Conservation (phyloP, 129 eudicot genomes). For the Flaveria linearis region DNA sequence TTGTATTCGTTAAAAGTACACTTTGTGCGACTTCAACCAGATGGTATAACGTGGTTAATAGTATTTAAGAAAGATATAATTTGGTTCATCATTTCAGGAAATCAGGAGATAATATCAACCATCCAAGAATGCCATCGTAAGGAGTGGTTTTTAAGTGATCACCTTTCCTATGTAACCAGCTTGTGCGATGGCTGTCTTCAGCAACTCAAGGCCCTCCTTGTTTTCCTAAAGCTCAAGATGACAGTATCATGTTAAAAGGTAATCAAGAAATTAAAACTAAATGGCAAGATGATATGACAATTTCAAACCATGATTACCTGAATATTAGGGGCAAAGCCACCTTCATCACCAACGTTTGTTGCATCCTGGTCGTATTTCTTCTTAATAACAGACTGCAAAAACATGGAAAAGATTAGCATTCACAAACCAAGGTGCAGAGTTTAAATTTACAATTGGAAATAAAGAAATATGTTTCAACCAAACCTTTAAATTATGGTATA, state of each 20-base stretch:
- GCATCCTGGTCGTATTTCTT: conserved; percentile 99
- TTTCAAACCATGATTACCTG: conserved; percentile 45
- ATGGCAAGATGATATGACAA: neutral
- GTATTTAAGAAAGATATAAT: no score
- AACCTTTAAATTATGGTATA: conserved; percentile 88
- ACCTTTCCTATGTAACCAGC: conserved; percentile 87
- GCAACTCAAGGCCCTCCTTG: conserved; percentile 96
- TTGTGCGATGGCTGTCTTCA: no score
- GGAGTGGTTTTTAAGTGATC: conserved; percentile 16
- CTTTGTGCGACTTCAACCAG: no score
- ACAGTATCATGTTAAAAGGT: neutral
- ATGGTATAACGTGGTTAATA: no score
- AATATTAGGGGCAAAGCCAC: conserved; percentile 98
- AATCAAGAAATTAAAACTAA: neutral
- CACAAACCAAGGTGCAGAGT: no score
- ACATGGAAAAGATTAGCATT: conserved; percentile 12
- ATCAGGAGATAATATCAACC: neutral
- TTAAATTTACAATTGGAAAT: no score
- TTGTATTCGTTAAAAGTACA: no score
- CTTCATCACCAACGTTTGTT: conserved; percentile 98
- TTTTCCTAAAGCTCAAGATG: conserved; percentile 62
- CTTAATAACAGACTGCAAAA: conserved; percentile 82
- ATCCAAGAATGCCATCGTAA: neutral
- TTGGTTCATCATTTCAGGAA: no score
- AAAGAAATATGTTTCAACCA: no score